phyloP scores from a whole-genome alignment of 2,329 filamentous ascomycete species.

The Aspergillus sp. region DNA sequence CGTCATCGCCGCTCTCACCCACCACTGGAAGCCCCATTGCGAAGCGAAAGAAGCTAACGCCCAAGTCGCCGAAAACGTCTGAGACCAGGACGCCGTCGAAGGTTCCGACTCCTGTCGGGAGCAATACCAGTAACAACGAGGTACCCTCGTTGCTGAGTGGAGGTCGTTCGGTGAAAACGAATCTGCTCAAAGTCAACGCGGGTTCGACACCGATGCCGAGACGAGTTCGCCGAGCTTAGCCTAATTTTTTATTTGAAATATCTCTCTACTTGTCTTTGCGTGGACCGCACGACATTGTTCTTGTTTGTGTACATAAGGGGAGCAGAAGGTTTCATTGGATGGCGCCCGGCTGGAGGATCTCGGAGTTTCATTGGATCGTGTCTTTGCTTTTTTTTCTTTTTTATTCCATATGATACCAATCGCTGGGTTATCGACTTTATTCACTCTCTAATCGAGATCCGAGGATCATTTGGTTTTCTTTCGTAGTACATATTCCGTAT shows the following conservation, averaged over 20 bases:
- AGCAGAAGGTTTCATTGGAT: not conserved
- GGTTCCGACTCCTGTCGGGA: conserved; percentile 17
- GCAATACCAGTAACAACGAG: conserved; percentile 15
- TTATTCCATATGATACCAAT: not conserved
- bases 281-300: not conserved
- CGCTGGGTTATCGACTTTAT: not conserved
- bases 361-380: not conserved
- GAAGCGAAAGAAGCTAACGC: conserved; percentile 36
- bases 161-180: conserved; percentile 25
- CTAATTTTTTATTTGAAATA: conserved; percentile 6
- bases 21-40: conserved; percentile 24
- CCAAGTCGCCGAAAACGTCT: conserved; percentile 31
- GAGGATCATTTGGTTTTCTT: not conserved
- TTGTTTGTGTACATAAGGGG: not conserved
- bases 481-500: not conserved
- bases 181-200: conserved; percentile 32
- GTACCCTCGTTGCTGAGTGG: conserved; percentile 17
- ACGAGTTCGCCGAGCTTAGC: conserved; percentile 31
- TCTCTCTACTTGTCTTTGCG: not conserved
- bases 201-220: conserved; percentile 38
- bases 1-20: conserved; percentile 19
- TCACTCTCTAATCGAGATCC: not conserved
- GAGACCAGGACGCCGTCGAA: conserved; percentile 23
- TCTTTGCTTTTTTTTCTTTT: not conserved
- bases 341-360: not conserved